Evolutionary conservation across 495 filamentous ascomycete species (phyloP).

Genomic region (Aspergillus leporis): DNA sequence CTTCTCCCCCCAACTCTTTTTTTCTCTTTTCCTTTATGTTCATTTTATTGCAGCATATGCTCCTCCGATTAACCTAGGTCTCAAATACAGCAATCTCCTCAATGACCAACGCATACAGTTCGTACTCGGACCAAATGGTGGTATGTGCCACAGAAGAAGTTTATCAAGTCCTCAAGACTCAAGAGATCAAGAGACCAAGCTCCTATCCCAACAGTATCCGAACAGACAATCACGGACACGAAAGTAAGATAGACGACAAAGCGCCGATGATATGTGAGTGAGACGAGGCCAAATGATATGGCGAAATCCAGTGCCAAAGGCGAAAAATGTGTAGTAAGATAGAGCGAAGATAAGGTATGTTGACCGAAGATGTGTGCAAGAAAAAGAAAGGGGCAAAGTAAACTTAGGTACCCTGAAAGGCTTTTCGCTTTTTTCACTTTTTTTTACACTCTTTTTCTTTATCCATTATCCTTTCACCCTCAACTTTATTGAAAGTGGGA

Average conservation of each 20-base stretch:
- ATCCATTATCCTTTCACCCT: no score
- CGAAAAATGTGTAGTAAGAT: neutral
- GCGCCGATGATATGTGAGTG: neutral
- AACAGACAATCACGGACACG: neutral
- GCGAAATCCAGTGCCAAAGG: neutral
- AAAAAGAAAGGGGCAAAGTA: constrained; percentile 4
- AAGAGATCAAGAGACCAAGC: neutral
- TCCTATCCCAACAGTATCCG: constrained; percentile 1
- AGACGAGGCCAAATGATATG: neutral
- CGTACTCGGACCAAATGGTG: neutral
- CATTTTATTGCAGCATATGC: no score
- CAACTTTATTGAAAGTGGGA: no score
- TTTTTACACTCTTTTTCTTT: no score
- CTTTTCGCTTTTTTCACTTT: no score
- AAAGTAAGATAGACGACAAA: neutral
- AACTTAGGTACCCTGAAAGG: neutral
- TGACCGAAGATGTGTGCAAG: neutral
- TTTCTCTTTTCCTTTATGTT: no score
- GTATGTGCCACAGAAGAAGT: neutral
- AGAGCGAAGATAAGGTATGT: neutral
- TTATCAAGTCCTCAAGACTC: neutral
- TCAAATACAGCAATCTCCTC: no score
- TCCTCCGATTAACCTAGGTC: no score
- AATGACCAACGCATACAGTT: neutral
- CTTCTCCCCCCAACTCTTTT: no score